Evolutionary conservation across 306 rosid species (phyloP).

Genomic region (Malus domestica): ASM211411v1 NC_041802.1:32399501-32400000

Average conservation of each 20-base stretch:
- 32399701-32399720: constrained; percentile 11
- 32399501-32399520: constrained; percentile 93
- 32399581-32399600: neutral
- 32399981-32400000: constrained; percentile 96
- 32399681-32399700: neutral
- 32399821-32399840: neutral
- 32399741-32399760: neutral
- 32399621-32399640: neutral
- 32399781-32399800: neutral
- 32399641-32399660: neutral
- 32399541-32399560: neutral
- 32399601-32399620: neutral
- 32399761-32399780: neutral
- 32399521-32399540: constrained; percentile 86
- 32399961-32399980: constrained; percentile 29
- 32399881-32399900: neutral
- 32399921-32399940: neutral
- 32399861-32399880: neutral
- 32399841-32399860: neutral
- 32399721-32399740: neutral
- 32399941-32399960: neutral
- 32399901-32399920: neutral
- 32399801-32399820: neutral
- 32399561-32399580: neutral
- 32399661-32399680: neutral